A percentile compares a stretch with the other conserved stretches of the same genome.
These are phyloP conservation scores for Lepidium africanum DNA, from an alignment of 345 rosid genomes.

Conservation along the genomic window DNA sequence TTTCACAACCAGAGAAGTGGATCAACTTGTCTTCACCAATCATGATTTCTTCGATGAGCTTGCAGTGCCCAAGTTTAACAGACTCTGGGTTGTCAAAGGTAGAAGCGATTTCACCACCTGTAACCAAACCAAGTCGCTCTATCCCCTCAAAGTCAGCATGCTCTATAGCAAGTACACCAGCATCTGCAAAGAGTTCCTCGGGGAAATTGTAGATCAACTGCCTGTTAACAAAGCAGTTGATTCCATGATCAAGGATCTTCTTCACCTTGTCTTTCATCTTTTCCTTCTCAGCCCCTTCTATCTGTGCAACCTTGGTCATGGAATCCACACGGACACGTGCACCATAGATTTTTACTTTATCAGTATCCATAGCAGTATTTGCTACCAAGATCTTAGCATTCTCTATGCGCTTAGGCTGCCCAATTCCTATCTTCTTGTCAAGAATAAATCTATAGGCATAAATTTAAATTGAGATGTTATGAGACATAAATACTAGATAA, in stretches of 20 bases:
- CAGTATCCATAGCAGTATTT: constrained; percentile 99
- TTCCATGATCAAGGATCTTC: constrained; percentile 84
- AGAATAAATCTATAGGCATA: constrained; percentile 69
- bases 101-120: constrained; percentile 97
- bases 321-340: constrained; percentile 99
- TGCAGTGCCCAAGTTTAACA: constrained; percentile 92
- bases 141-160: constrained; percentile 99
- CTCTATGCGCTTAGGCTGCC: constrained; percentile 95
- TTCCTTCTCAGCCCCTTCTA: constrained; percentile 98
- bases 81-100: constrained; percentile 99
- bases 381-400: constrained; percentile 96
- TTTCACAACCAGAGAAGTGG: constrained; percentile 89
- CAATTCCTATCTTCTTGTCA: constrained; percentile 97
- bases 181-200: constrained; percentile 94
- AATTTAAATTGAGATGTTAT: neutral
- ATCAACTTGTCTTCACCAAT: constrained; percentile 98
- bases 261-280: constrained; percentile 98
- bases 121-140: constrained; percentile 86
- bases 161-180: constrained; percentile 96
- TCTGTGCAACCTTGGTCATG: constrained; percentile 93
- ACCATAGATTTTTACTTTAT: constrained; percentile 96
- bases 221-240: constrained; percentile 98
- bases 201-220: constrained; percentile 98
- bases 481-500: neutral
- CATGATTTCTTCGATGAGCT: constrained; percentile 96